Evolutionary conservation across 1,284 basidiomycete genomes (phyloP).

Genomic region (Sporisorium exsertum): DNA sequence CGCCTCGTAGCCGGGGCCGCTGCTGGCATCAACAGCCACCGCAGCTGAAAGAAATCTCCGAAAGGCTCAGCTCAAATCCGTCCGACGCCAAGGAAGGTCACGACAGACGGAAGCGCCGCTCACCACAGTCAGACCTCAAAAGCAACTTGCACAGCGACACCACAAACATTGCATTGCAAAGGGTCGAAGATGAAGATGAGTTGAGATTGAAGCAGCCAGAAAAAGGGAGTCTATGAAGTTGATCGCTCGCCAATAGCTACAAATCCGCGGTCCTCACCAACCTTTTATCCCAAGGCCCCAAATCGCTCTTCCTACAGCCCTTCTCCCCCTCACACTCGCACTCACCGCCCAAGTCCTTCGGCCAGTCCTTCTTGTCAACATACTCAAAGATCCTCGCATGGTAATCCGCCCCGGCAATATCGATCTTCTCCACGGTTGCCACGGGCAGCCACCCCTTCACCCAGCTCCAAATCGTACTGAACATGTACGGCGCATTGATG

Average conservation of each 20-base stretch:
- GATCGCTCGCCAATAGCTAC: background rate
- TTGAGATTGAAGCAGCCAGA: background rate
- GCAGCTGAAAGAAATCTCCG: too few relatives aligned
- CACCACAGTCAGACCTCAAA: too few relatives aligned
- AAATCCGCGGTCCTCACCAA: conserved; percentile 25
- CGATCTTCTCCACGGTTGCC: conserved; percentile 64
- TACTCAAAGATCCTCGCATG: conserved; percentile 46
- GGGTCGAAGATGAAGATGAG: background rate
- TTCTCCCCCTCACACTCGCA: conserved; percentile 48
- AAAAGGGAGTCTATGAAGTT: background rate
- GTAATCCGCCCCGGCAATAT: conserved; percentile 63
- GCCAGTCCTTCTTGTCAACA: conserved; percentile 57
- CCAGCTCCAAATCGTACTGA: conserved; percentile 63
- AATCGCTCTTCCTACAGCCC: conserved; percentile 53
- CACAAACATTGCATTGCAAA: too few relatives aligned
- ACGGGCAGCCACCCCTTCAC: conserved; percentile 66
- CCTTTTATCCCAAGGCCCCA: conserved; percentile 59
- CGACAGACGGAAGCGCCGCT: too few relatives aligned
- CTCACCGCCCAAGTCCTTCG: conserved; percentile 58
- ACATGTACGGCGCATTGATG: conserved; percentile 66
- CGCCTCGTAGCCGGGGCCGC: too few relatives aligned
- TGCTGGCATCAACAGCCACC: too few relatives aligned
- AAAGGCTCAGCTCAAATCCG: too few relatives aligned
- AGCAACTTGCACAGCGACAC: too few relatives aligned
- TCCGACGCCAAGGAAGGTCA: too few relatives aligned